phyloP scores from a whole-genome alignment of 768 basidiomycete genomes.

The Mycena filopes region DNA sequence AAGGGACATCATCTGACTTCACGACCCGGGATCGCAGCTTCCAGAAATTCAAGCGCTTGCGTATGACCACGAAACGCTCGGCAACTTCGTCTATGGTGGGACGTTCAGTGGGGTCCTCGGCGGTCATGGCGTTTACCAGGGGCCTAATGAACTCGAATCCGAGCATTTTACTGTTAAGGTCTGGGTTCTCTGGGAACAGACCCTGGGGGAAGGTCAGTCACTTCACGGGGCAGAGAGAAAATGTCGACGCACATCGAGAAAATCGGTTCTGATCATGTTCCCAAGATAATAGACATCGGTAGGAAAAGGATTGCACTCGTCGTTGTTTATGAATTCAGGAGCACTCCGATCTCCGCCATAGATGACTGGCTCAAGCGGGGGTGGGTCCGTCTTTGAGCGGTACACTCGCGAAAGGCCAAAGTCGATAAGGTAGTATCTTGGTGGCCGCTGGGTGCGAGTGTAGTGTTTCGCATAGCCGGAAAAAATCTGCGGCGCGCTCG shows the following conservation, averaged over 20 bases:
- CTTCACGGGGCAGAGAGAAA: no score
- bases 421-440: slow-evolving; percentile 4
- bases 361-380: slow-evolving; percentile 22
- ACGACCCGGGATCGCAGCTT: not conserved
- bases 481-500: slow-evolving; percentile 20
- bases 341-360: slow-evolving; percentile 32
- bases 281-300: slow-evolving; percentile 52
- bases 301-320: slow-evolving; percentile 41
- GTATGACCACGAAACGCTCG: not conserved
- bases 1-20: not conserved
- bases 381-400: not conserved
- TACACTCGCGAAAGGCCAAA: slow-evolving; percentile 27
- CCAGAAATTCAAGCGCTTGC: not conserved
- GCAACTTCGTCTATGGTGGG: slow-evolving; percentile 36
- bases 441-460: not conserved
- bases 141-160: slow-evolving; percentile 34
- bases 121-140: slow-evolving; percentile 38
- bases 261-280: not conserved
- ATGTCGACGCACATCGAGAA: not conserved
- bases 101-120: slow-evolving; percentile 29
- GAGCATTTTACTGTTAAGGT: not conserved
- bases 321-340: not conserved
- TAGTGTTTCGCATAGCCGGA: not conserved
- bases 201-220: no score
- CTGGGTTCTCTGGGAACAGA: not conserved